Percentiles rank a stretch among this genome's conserved stretches.
These are phyloP conservation scores for Rhizopogon vinicolor DNA, from an alignment of 768 basidiomycete genomes.

Conservation along the genomic window DNA sequence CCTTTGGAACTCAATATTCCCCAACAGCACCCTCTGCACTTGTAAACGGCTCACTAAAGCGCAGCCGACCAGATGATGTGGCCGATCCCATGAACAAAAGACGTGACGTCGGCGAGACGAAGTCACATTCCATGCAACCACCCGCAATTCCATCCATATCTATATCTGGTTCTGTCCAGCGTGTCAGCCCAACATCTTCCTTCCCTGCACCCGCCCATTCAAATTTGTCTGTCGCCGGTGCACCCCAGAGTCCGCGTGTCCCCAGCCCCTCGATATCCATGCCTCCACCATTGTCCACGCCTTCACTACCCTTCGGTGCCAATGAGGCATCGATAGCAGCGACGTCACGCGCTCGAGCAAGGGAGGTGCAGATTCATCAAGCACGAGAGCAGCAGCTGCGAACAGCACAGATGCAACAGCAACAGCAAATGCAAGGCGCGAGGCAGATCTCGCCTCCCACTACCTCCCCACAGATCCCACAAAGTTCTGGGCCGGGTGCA, in stretches of 20 bases:
- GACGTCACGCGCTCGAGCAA: slow-evolving; percentile 26
- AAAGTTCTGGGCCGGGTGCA: slow-evolving; percentile 9
- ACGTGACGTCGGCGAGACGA: slow-evolving; percentile 64
- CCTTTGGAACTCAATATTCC: slow-evolving; percentile 17
- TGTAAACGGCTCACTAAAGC: slow-evolving; percentile 44
- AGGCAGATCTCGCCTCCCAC: slow-evolving; percentile 43
- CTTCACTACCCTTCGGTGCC: slow-evolving; percentile 27
- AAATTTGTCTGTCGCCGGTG: slow-evolving; percentile 9
- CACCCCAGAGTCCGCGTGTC: slow-evolving; percentile 28
- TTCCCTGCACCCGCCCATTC: slow-evolving; percentile 16
- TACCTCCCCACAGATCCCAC: slow-evolving; percentile 16
- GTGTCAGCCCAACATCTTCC: slow-evolving; percentile 17
- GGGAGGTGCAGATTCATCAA: slow-evolving; percentile 33
- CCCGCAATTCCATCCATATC: slow-evolving; percentile 30
- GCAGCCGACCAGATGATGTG: slow-evolving; percentile 54
- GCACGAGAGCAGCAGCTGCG: slow-evolving; percentile 29
- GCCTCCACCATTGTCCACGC: slow-evolving; percentile 22
- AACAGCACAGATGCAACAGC: slow-evolving; percentile 28
- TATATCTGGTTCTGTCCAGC: slow-evolving; percentile 7
- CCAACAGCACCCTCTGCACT: slow-evolving; percentile 12
- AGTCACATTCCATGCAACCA: slow-evolving; percentile 40
- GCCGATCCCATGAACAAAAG: slow-evolving; percentile 52
- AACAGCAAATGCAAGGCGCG: slow-evolving; percentile 21
- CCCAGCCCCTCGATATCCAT: slow-evolving; percentile 25
- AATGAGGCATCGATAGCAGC: slow-evolving; percentile 31